These are phyloP conservation scores for Fusarium papillatum DNA, from an alignment of 2,329 filamentous ascomycete species.

Conservation along the genomic window DNA sequence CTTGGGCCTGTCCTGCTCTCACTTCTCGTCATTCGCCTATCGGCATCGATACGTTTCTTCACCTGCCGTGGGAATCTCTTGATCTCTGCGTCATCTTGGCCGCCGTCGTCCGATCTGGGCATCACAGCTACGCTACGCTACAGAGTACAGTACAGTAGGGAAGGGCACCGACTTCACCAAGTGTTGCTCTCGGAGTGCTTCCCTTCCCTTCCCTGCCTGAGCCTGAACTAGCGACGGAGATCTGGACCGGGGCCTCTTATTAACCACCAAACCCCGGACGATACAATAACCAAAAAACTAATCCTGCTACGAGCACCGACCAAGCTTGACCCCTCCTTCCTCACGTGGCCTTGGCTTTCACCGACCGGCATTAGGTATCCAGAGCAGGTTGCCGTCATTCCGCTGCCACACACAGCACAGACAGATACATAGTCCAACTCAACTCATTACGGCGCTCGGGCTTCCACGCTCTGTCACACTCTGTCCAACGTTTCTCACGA, in stretches of 20 bases:
- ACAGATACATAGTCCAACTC: constrained; percentile 5
- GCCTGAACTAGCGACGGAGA: constrained; percentile 8
- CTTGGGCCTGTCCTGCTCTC: not conserved
- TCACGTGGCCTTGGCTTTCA: constrained; percentile 43
- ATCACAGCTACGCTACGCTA: constrained; percentile 3
- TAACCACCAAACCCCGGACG: constrained; percentile 21
- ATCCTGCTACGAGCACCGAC: constrained; percentile 27
- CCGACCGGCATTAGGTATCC: constrained; percentile 8
- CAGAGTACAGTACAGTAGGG: not conserved
- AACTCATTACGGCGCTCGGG: constrained; percentile 27
- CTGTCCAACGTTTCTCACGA: constrained; percentile 32
- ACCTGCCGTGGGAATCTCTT: constrained; percentile 9
- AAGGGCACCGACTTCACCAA: constrained; percentile 5
- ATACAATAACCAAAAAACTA: constrained; percentile 17
- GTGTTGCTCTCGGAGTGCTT: constrained; percentile 4
- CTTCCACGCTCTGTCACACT: constrained; percentile 33
- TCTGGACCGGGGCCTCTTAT: constrained; percentile 8
- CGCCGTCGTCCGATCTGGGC: constrained; percentile 23
- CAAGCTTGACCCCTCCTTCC: constrained; percentile 43
- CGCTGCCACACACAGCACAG: constrained; percentile 23
- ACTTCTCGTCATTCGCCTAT: constrained; percentile 1
- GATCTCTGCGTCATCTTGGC: constrained; percentile 27
- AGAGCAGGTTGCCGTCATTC: constrained; percentile 38
- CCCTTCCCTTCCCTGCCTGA: not conserved
- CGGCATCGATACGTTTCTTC: constrained; percentile 7